A percentile compares a stretch with the other conserved stretches of the same genome.
Conservation (phyloP, 345 rosid species). For the Nephelium lappaceum region DNA sequence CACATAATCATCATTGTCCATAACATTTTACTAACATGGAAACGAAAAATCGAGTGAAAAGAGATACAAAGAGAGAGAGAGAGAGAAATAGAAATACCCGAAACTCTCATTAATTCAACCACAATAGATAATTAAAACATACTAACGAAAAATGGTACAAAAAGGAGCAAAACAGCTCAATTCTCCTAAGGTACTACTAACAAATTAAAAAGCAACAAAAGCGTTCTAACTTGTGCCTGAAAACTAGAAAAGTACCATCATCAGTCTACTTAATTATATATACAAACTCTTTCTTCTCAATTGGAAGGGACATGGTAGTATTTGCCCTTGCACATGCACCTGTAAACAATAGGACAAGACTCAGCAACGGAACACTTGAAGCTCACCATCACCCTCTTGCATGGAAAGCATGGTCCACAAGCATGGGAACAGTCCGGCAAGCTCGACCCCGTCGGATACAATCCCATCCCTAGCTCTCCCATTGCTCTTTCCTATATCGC, state of each 20-base stretch:
- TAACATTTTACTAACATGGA: too few relatives aligned
- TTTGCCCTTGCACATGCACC: conserved; percentile 86
- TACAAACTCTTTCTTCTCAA: conserved; percentile 6
- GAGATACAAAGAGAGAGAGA: too few relatives aligned
- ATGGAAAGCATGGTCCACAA: conserved; percentile 86
- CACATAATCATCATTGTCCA: too few relatives aligned
- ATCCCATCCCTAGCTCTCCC: conserved; percentile 44
- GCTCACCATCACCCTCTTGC: conserved; percentile 93
- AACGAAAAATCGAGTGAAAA: too few relatives aligned
- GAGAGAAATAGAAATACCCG: too few relatives aligned
- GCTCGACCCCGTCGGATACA: conserved; percentile 77
- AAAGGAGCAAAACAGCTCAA: not conserved
- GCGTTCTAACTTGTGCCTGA: not conserved
- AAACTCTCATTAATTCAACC: not conserved
- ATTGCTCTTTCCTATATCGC: conserved; percentile 24
- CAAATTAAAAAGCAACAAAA: not conserved
- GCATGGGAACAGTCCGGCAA: conserved; percentile 95
- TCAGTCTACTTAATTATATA: not conserved
- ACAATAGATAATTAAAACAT: not conserved
- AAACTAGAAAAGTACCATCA: not conserved
- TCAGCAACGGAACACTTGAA: conserved; percentile 78
- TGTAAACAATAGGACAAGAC: conserved; percentile 88
- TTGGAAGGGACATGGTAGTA: conserved; percentile 78
- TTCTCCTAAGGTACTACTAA: not conserved
- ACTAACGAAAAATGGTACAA: not conserved